These are phyloP conservation scores for Fraxinus anomala DNA, from an alignment of 257 asterid species.

Conservation along the genomic window DNA sequence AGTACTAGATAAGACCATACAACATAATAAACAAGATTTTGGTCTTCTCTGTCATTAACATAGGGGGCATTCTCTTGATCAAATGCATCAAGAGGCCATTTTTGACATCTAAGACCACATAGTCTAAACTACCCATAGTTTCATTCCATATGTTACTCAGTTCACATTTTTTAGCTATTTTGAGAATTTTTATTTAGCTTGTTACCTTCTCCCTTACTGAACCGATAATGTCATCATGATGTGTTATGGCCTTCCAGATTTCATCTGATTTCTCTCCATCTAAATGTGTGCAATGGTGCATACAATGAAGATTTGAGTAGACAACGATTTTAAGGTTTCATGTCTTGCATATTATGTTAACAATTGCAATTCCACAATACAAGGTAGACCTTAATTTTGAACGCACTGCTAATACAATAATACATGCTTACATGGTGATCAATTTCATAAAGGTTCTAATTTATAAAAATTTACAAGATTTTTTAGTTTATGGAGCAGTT, in stretches of 20 bases:
- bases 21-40: neutral
- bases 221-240: neutral
- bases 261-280: neutral
- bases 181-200: neutral
- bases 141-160: neutral
- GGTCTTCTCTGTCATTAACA: neutral
- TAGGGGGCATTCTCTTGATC: neutral
- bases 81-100: neutral
- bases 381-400: neutral
- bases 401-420: neutral
- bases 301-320: neutral
- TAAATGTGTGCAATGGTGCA: neutral
- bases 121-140: neutral
- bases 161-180: neutral
- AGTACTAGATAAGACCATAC: too few relatives aligned
- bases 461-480: neutral
- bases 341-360: neutral
- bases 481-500: neutral
- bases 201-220: neutral
- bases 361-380: neutral
- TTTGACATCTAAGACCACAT: neutral
- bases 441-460: neutral
- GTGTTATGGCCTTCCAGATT: neutral
- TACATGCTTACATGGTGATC: neutral
- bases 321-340: neutral